Evolutionary conservation across 441 rosid genomes (phyloP).

Genomic region (Pelargonium myrrhifolium): DNA sequence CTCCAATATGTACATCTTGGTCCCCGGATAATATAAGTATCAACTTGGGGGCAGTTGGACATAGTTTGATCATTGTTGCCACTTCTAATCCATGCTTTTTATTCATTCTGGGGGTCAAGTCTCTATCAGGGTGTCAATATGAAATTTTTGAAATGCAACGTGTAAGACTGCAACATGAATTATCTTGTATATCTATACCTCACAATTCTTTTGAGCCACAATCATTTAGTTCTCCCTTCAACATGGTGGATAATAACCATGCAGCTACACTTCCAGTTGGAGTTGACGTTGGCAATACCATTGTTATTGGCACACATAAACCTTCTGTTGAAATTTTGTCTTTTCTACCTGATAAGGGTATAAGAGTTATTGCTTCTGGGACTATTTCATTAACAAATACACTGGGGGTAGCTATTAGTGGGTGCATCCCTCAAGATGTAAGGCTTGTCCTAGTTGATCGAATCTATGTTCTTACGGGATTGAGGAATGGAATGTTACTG

Average conservation of each 20-base stretch:
- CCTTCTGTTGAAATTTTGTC: conserved; percentile 93
- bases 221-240: conserved; percentile 31
- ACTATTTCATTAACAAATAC: conserved; percentile 57
- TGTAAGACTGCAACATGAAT: conserved; percentile 65
- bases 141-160: conserved; percentile 78
- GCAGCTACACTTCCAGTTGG: conserved; percentile 50
- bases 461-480: conserved; percentile 73
- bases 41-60: conserved; percentile 94
- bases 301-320: conserved; percentile 90
- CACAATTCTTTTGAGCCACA: conserved; percentile 46
- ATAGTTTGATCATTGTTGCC: conserved; percentile 64
- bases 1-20: conserved; percentile 82
- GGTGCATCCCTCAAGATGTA: conserved; percentile 94
- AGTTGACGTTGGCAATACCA: conserved; percentile 47
- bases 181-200: conserved; percentile 84
- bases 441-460: conserved; percentile 88
- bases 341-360: conserved; percentile 54
- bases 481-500: conserved; percentile 98
- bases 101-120: conserved; percentile 67
- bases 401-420: conserved; percentile 66
- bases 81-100: conserved; percentile 90
- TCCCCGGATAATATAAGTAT: conserved; percentile 63
- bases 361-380: conserved; percentile 75
- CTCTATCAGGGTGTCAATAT: conserved; percentile 43
- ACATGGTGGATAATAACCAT: conserved; percentile 23